Base-by-base conservation (phyloP, 495 filamentous ascomycete species). In the Staphylotrichum tortipilum region DNA sequence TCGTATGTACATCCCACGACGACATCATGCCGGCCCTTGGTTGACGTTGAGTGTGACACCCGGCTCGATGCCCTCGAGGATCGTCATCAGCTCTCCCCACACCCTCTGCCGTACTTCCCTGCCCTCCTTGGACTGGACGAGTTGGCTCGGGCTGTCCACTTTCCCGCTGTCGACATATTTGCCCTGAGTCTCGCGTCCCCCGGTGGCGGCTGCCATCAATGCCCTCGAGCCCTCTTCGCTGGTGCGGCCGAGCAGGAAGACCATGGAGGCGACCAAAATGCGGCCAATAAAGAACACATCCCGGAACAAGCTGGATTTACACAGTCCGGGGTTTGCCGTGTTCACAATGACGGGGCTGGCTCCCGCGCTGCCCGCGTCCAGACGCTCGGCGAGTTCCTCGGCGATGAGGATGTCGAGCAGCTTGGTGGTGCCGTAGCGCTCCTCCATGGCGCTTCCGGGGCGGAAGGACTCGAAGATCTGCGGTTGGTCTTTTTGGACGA, bases 291-390 rank as follows among this genome's bases (percentile, higher is more conserved):
- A 22, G n/a, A 44, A 45, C 6, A 52, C 19, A 35, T 78, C 64
- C 1, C 75, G 62, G 3, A 53, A 58, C 1, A 81, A 54, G 3
- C 59, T 50, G 4, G 77, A 72, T 38, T 69, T 52, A 58, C 73
- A 79, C 33, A 78, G 50, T 1, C 78, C 77, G 0, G 80, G 80
- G 43, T 73, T 75, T 6, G 75, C 34, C 18, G 68, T 63, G 56
- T 78, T 80, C 44, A 84, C 59, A 19, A 79, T 67, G 15, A 85
- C 75, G 33, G 53, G 49, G 19, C 57, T 55, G 3, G 62, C 54
- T 15, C 57, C 57, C 12, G 44, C 31, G 14, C 23, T 28, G 30
- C 47, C 30, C 14, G 47, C 40, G 15, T 50, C 44, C 8, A 62
- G 40, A 5, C 56, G 58, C 5, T 49, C 50, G 3, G 73, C 74